These are phyloP conservation scores for Tylopilus subfusipes DNA, from an alignment of 768 basidiomycete species.

Conservation along the genomic window DNA sequence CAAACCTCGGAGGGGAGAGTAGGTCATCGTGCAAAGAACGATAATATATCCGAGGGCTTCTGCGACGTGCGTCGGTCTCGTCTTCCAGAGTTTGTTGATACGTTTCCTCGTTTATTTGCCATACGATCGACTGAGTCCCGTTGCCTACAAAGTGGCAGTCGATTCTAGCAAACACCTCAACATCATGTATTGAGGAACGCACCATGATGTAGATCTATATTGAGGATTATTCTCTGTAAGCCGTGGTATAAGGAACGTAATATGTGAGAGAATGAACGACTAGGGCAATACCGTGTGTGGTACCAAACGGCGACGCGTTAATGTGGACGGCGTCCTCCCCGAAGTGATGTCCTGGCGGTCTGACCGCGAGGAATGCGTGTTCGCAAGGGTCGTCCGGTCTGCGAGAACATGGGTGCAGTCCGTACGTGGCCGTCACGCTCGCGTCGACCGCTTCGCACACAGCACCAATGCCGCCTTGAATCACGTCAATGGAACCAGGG, in stretches of 20 bases:
- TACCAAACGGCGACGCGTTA: slow-evolving; percentile 85
- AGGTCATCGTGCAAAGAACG: slow-evolving; percentile 93
- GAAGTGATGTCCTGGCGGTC: slow-evolving; percentile 95
- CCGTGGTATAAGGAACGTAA: slow-evolving; percentile 52
- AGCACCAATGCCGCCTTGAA: slow-evolving; percentile 78
- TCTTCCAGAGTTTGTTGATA: slow-evolving; percentile 62
- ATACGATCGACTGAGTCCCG: slow-evolving; percentile 88
- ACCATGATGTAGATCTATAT: slow-evolving; percentile 57
- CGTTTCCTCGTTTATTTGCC: slow-evolving; percentile 89
- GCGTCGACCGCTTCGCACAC: slow-evolving; percentile 86
- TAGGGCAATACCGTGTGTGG: slow-evolving; percentile 73
- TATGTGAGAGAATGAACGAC: not conserved
- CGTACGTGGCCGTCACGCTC: slow-evolving; percentile 38
- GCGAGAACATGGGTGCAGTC: slow-evolving; percentile 11
- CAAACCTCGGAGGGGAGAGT: slow-evolving; percentile 85
- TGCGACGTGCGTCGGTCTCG: slow-evolving; percentile 21
- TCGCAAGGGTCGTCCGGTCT: slow-evolving; percentile 17
- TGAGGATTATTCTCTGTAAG: slow-evolving; percentile 76
- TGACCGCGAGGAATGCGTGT: slow-evolving; percentile 75
- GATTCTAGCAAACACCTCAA: not conserved
- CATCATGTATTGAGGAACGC: not conserved
- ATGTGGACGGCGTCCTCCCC: slow-evolving; percentile 85
- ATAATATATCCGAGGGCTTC: slow-evolving; percentile 70
- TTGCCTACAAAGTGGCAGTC: slow-evolving; percentile 53
- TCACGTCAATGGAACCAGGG: slow-evolving; percentile 67